These are phyloP conservation scores for Monotropa hypopitys DNA, from an alignment of 179 eudicot species.

Conservation along the genomic window DNA sequence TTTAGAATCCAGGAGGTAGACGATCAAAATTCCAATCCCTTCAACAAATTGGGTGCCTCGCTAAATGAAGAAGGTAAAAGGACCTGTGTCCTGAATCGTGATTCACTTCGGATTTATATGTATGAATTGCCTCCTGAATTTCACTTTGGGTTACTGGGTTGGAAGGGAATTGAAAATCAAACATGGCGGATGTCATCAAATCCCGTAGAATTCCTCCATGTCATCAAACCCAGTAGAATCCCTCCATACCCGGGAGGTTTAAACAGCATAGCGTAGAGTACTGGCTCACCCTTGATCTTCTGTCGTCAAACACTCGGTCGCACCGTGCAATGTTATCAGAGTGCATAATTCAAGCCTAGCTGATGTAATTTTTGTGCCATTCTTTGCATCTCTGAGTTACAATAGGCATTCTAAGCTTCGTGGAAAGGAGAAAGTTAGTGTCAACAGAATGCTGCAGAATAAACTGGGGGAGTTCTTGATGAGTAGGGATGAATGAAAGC, in stretches of 20 bases:
- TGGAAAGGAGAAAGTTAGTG: constrained; percentile 36
- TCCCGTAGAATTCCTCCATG: no score
- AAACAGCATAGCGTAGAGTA: constrained; percentile 87
- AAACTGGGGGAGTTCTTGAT: constrained; percentile 57
- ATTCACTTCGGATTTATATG: constrained; percentile 71
- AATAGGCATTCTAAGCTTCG: constrained; percentile 56
- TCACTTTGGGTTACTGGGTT: constrained; percentile 77
- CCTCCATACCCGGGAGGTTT: constrained; percentile 91
- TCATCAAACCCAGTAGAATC: constrained; percentile 27
- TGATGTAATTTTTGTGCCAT: constrained; percentile 74
- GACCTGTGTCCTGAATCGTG: constrained; percentile 28
- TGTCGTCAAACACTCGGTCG: constrained; percentile 40
- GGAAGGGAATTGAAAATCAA: constrained; percentile 40
- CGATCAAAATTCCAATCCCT: constrained; percentile 5
- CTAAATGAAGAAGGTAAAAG: neutral
- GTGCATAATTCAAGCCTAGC: constrained; percentile 59
- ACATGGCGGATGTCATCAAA: constrained; percentile 80
- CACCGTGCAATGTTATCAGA: constrained; percentile 67
- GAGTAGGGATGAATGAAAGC: constrained; percentile 59
- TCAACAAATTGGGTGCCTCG: constrained; percentile 5
- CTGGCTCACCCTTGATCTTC: constrained; percentile 96
- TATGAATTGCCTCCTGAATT: constrained; percentile 72
- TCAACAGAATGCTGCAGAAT: constrained; percentile 51
- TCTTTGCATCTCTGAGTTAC: constrained; percentile 84
- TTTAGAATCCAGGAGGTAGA: constrained; percentile 9